phyloP scores from a whole-genome alignment of 192 early-diverging fungal genomes.

The Backusella morwellensis region DNA sequence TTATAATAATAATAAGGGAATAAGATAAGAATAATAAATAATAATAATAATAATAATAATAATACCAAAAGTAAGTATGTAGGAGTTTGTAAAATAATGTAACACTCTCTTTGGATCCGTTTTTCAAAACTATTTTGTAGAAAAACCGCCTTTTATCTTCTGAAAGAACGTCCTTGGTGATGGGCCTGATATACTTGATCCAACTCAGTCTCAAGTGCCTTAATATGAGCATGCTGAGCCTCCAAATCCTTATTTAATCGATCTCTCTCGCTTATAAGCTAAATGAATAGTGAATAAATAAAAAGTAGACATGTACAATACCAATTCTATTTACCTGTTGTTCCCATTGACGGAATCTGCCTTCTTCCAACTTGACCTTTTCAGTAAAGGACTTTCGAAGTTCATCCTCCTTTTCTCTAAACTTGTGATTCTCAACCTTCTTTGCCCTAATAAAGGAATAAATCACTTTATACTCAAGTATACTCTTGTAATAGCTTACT shows the following conservation, averaged over 20 bases:
- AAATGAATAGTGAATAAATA: not conserved
- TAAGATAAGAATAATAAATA: not conserved
- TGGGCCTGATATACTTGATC: slow-evolving; percentile 34
- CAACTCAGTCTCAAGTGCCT: slow-evolving; percentile 88
- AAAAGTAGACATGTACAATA: too few species aligned
- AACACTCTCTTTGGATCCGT: too few species aligned
- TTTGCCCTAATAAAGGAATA: slow-evolving; percentile 50
- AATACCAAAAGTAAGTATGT: not conserved
- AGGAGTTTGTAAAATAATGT: not conserved
- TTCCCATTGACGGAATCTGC: slow-evolving; percentile 98
- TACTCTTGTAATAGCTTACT: slow-evolving; percentile 24
- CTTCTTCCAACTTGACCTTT: slow-evolving; percentile 95
- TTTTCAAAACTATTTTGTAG: too few species aligned
- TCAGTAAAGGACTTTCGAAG: slow-evolving; percentile 97
- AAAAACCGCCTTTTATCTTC: not conserved
- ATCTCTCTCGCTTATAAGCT: slow-evolving; percentile 96
- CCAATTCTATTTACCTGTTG: slow-evolving; percentile 54
- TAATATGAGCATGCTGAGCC: slow-evolving; percentile 89
- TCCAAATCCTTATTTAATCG: slow-evolving; percentile 99
- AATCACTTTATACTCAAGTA: too few species aligned
- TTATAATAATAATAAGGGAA: not conserved
- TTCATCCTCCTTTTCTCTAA: slow-evolving; percentile 98
- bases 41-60: not conserved
- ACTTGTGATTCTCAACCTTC: slow-evolving; percentile 83
- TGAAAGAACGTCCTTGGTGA: slow-evolving; percentile 16